Base-by-base conservation (phyloP, 1,139 yeast genomes). In the Meyerozyma smithsonii region DNA sequence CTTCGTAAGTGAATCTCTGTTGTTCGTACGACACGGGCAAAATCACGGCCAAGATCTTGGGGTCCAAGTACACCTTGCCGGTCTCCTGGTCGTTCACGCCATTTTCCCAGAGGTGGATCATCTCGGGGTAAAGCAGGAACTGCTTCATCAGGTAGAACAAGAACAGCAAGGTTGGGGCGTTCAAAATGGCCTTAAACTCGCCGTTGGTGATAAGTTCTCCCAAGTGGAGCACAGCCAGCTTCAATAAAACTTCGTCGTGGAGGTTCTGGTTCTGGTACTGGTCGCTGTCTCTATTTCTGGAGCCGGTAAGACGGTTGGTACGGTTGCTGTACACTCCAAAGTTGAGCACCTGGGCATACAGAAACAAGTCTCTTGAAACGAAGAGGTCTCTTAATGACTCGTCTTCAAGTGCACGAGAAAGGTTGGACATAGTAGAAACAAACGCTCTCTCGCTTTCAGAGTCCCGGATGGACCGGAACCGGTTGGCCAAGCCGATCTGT, bases 41-140 rank as follows among this genome's bases (percentile, higher is more conserved):
- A 28, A 85, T 75, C 8, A 82, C 77, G 23, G 94, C 87, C 48
- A 85, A 78, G 14, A 84, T 84, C 44, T 68, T 67, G 46, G 80
- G 85, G 51, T 69, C 69, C 59, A 58, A 50, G 51, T 58, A 70
- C 24, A 61, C 42, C 15, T 50, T 43, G 19, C 66, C 64, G 18
- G 48, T 50, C n/a, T 56, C 54, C 2, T 49, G 49, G 45, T 63
- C 63, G 45, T 61, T 64, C 36, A 70, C 69, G 5, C 75, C 75
- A 19, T 51, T 49, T 51, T 71, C 77, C 77, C 77, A 71, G 40
- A 64, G 53, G 42, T 57, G 60, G 36, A 69, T 53, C 51, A 66
- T 56, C 46, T 69, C 74, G 8, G 59, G 50, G 40, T 59, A 52
- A 40, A 64, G 55, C 41, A 56, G 59, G 48, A 58, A 68, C 48